Evolutionary conservation across 805 yeast genomes (phyloP), one percentile per base, ranked within the genome.

Genomic region (Ogataea paraovalis): DNA sequence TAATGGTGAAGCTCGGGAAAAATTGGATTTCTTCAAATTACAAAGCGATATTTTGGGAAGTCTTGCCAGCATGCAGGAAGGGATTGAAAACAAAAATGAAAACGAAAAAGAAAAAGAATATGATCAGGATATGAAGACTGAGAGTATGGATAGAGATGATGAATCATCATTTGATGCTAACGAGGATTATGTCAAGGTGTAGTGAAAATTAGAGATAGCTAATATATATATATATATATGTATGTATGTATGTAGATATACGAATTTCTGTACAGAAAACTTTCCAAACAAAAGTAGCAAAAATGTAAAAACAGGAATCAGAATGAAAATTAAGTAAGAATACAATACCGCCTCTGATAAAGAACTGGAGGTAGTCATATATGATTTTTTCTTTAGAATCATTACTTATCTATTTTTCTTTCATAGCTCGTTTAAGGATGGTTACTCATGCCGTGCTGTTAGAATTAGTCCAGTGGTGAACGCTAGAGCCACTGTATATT

Each of bases 161-260:
- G 48, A 44, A 20, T 42, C 43, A 22, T 53, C 49, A 10, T 45
- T 61, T 33, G 51, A 54, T 38, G 43, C 32, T 13, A 60, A 61
- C 43, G 44, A 48, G 14, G 64, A 61, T 46, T 58, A 50, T 41
- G 53, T 55, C 28, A 38, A 49, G 30, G 39, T 49, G 19, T 46
- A 36, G 37, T 20, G 7, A 12, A 21, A n/a, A 19, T 14, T 21
- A 38, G 6, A 38, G 12, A 23, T 38, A 38, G 41, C 28, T 21
- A 23, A n/a, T n/a, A n/a, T n/a, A n/a, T n/a, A n/a, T n/a, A n/a
- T n/a, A n/a, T n/a, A n/a, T n/a, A n/a, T 30, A 10, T 30, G 6
- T 30, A 30, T 30, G 12, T 30, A 14, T 30, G n/a, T 30, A 30
- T 30, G 12, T 8, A 30, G 34, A 10, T 30, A 30, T 9, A 12